Percentiles rank a stretch among this genome's conserved stretches.
Conservation (phyloP, 2,329 filamentous ascomycete genomes). For the Aureobasidium musti region DNA sequence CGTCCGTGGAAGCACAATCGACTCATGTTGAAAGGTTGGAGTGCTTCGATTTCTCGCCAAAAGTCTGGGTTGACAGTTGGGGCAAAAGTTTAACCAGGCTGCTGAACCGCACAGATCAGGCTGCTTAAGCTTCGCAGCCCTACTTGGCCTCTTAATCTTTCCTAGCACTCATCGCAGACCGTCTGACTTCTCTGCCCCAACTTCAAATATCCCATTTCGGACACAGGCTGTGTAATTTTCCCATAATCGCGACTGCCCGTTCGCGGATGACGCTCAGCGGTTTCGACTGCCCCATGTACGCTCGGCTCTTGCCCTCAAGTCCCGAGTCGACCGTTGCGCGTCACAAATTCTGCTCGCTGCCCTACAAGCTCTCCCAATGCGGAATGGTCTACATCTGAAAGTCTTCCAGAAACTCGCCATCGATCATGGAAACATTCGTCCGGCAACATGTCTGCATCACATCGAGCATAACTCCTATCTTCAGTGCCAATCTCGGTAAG, state of each 20-base stretch:
- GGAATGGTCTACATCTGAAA: background rate
- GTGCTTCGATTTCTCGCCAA: background rate
- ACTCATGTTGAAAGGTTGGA: background rate
- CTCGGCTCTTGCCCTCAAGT: background rate
- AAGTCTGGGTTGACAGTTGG: background rate
- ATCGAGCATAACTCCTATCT: too few species aligned
- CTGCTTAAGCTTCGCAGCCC: constrained; percentile 5
- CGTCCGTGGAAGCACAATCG: background rate
- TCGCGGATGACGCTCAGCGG: background rate
- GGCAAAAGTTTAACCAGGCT: constrained; percentile 11
- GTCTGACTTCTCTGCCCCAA: constrained; percentile 22
- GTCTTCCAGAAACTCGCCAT: background rate
- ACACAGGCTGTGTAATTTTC: background rate
- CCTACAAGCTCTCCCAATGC: constrained; percentile 6
- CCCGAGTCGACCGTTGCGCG: constrained; percentile 6
- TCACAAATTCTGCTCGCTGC: constrained; percentile 16
- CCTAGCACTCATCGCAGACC: background rate
- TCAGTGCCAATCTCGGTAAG: background rate
- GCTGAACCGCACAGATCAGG: background rate
- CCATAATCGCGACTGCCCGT: background rate
- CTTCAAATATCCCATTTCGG: constrained; percentile 11
- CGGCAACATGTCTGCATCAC: background rate
- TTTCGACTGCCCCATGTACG: background rate
- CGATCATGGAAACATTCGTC: background rate
- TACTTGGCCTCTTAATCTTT: background rate